Evolutionary conservation across 106 monocot species (phyloP).

Genomic region (Triglochin maritima): DNA sequence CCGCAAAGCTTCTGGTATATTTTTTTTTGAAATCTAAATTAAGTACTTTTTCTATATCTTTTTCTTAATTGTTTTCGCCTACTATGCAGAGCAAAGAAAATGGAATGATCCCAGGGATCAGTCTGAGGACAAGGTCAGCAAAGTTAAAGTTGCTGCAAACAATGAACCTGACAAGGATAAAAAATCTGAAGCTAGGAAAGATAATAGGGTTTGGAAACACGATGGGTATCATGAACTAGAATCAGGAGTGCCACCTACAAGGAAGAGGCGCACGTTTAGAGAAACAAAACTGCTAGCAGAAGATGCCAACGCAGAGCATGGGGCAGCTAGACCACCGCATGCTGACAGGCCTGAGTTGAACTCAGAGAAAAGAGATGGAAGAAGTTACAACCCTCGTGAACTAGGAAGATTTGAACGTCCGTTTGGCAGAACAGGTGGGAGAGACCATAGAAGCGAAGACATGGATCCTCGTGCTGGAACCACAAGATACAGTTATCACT

Average conservation of each 20-base stretch:
- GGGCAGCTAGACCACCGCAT: background rate
- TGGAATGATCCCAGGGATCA: constrained; percentile 30
- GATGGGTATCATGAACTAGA: constrained; percentile 51
- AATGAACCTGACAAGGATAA: constrained; percentile 9
- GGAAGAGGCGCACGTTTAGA: constrained; percentile 51
- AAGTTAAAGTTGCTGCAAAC: constrained; percentile 10
- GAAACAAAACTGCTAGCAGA: constrained; percentile 42
- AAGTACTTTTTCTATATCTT: background rate
- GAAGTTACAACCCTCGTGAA: constrained; percentile 10
- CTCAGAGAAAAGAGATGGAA: constrained; percentile 25
- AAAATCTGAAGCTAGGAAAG: constrained; percentile 4
- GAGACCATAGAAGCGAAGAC: constrained; percentile 21
- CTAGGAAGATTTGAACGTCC: constrained; percentile 17
- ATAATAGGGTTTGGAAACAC: constrained; percentile 42
- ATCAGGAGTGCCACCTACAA: constrained; percentile 22
- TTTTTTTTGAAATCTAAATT: background rate
- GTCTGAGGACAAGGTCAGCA: constrained; percentile 6
- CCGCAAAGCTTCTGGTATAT: constrained; percentile 41
- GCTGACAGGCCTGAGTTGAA: constrained; percentile 8
- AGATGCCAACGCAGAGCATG: constrained; percentile 7
- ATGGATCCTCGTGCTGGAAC: constrained; percentile 5
- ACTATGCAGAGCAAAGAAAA: constrained; percentile 36
- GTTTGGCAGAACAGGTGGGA: constrained; percentile 17
- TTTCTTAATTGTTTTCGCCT: background rate
- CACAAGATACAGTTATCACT: constrained; percentile 13